Evolutionary conservation across 441 rosid species (phyloP).

Genomic region (Melianthus villosus): DNA sequence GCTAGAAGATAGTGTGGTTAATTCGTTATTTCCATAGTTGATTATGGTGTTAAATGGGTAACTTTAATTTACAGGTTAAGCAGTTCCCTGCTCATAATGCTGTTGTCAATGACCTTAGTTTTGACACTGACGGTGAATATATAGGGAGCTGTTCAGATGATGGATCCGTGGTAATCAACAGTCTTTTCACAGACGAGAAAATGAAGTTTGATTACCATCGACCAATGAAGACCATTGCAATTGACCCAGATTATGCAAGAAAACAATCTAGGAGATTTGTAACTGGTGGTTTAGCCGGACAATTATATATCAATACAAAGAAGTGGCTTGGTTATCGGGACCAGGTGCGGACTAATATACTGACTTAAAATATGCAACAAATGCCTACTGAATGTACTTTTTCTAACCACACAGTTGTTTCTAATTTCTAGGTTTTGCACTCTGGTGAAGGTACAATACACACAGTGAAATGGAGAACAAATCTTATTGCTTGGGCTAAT

Average conservation of each 20-base stretch:
- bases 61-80: slow-evolving; percentile 46
- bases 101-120: slow-evolving; percentile 83
- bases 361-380: slow-evolving; percentile 1
- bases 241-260: slow-evolving; percentile 77
- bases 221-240: slow-evolving; percentile 85
- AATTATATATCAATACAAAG: slow-evolving; percentile 64
- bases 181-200: slow-evolving; percentile 88
- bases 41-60: too few species aligned
- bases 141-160: slow-evolving; percentile 98
- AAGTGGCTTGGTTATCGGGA: slow-evolving; percentile 79
- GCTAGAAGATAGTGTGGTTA: too few species aligned
- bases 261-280: slow-evolving; percentile 67
- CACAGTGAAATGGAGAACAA: slow-evolving; percentile 77
- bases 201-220: slow-evolving; percentile 87
- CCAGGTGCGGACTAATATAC: slow-evolving; percentile 42
- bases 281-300: slow-evolving; percentile 94
- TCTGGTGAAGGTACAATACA: slow-evolving; percentile 98
- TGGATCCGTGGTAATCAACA: slow-evolving; percentile 76
- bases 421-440: slow-evolving; percentile 59
- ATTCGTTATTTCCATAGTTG: too few species aligned
- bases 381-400: too few species aligned
- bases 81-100: slow-evolving; percentile 67
- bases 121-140: slow-evolving; percentile 83
- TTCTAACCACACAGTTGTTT: slow-evolving; percentile 1
- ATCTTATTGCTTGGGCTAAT: slow-evolving; percentile 97